Conservation (phyloP, 495 filamentous ascomycete genomes). For the Trichocladium uniseriatum region DNA sequence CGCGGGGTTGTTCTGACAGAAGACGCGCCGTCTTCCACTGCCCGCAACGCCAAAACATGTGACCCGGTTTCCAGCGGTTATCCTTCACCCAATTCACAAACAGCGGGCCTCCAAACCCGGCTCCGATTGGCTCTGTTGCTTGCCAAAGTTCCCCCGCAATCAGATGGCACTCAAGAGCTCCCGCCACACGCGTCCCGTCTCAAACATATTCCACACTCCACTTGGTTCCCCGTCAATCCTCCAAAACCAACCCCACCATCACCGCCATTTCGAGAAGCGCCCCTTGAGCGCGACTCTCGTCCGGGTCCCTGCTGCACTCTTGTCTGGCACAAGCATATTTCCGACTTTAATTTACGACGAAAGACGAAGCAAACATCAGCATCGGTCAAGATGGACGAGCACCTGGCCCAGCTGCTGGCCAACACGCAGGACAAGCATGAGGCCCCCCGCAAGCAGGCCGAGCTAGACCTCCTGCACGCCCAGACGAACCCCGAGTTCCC, state of each 20-base stretch:
- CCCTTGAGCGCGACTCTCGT: too few relatives aligned
- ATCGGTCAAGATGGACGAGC: constrained; percentile 60
- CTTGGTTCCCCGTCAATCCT: neutral
- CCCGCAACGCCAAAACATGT: constrained; percentile 22
- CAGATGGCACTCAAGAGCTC: neutral
- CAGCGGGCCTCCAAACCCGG: neutral
- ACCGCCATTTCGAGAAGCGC: constrained; percentile 3
- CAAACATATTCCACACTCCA: constrained; percentile 1
- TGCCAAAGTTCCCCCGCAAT: neutral
- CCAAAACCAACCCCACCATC: constrained; percentile 1
- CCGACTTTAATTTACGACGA: too few relatives aligned
- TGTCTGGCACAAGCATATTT: too few relatives aligned
- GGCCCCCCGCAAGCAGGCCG: constrained; percentile 66
- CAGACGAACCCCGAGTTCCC: constrained; percentile 61
- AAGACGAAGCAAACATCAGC: too few relatives aligned
- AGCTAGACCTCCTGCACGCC: constrained; percentile 61
- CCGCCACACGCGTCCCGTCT: constrained; percentile 5
- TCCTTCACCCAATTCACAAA: neutral
- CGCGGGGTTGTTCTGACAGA: constrained; percentile 9
- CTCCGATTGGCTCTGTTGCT: neutral
- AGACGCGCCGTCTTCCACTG: neutral
- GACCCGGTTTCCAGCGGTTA: constrained; percentile 2
- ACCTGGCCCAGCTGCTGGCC: constrained; percentile 68
- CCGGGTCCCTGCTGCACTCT: too few relatives aligned
- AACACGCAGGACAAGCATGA: constrained; percentile 66